phyloP scores from a whole-genome alignment of 495 filamentous ascomycete genomes.

The Glutinoglossum americanum region DNA sequence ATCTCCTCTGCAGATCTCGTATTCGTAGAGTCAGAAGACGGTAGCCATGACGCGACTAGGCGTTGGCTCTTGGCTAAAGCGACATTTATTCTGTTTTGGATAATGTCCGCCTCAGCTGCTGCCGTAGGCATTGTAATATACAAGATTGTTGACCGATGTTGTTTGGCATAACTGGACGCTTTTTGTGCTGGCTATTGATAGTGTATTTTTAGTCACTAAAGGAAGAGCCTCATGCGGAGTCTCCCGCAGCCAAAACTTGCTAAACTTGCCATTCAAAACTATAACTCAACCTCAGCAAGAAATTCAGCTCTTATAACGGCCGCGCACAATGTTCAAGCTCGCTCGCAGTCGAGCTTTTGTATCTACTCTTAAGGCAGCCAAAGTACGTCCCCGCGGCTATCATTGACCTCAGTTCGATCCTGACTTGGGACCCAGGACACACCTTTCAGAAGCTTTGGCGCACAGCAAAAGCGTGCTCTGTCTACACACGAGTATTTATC shows the following conservation, averaged over 20 bases:
- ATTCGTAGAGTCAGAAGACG: conserved; percentile 22
- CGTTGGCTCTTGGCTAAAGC: conserved; percentile 22
- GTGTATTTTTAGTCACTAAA: not conserved
- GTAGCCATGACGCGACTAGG: conserved; percentile 28
- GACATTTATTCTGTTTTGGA: conserved; percentile 23
- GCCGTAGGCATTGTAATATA: conserved; percentile 10
- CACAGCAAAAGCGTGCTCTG: conserved; percentile 65
- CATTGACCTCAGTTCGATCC: not conserved
- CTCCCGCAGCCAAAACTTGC: conserved; percentile 2
- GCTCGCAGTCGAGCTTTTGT: conserved; percentile 44
- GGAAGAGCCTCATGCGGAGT: conserved; percentile 6
- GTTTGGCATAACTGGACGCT: not conserved
- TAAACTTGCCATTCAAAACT: not conserved
- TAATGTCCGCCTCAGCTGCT: conserved; percentile 19
- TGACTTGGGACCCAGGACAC: conserved; percentile 4
- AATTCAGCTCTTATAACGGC: not conserved
- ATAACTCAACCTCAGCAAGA: not conserved
- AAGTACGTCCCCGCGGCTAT: conserved; percentile 22
- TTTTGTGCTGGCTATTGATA: too few relatives aligned
- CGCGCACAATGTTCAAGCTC: conserved; percentile 48
- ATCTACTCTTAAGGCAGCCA: conserved; percentile 40
- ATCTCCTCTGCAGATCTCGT: conserved; percentile 9
- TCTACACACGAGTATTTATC: conserved; percentile 97
- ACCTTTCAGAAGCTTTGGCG: conserved; percentile 25
- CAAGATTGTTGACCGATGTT: not conserved